A percentile compares a stretch with the other conserved stretches of the same genome.
phyloP scores from a whole-genome alignment of 2,329 filamentous ascomycete genomes.

The Fusarium sp. region DNA sequence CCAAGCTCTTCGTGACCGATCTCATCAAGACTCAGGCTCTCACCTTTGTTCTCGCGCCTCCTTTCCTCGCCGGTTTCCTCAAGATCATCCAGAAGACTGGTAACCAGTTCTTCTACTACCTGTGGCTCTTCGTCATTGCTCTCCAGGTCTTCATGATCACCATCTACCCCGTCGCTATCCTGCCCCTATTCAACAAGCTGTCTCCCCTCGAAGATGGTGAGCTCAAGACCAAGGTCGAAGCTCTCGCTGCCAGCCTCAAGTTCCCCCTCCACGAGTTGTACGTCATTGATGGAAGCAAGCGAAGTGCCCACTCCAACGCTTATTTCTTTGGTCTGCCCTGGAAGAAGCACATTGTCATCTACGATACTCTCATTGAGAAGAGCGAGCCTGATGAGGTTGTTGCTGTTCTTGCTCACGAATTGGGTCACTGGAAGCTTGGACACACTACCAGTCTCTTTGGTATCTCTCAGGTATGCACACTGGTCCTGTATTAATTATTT shows the following conservation, averaged over 20 bases:
- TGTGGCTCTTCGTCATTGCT: constrained; percentile 91
- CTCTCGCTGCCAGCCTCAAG: constrained; percentile 82
- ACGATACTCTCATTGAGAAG: constrained; percentile 97
- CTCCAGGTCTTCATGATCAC: constrained; percentile 96
- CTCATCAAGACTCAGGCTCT: constrained; percentile 92
- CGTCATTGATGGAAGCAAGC: constrained; percentile 93
- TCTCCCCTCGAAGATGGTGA: constrained; percentile 89
- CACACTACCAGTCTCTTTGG: constrained; percentile 93
- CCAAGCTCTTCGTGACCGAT: constrained; percentile 88
- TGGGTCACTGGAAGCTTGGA: constrained; percentile 96
- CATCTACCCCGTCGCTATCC: constrained; percentile 93
- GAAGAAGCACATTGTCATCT: constrained; percentile 99
- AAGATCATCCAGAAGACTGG: constrained; percentile 95
- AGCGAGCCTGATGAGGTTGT: constrained; percentile 92
- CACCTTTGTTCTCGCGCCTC: constrained; percentile 82
- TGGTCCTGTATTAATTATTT: neutral
- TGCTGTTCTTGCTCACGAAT: constrained; percentile 93
- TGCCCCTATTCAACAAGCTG: constrained; percentile 98
- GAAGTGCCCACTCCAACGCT: constrained; percentile 88
- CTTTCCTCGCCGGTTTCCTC: constrained; percentile 91
- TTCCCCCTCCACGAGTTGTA: constrained; percentile 95
- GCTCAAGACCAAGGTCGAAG: constrained; percentile 90
- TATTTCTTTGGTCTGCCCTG: constrained; percentile 98
- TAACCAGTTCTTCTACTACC: constrained; percentile 95
- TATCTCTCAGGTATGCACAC: constrained; percentile 77